Evolutionary conservation across 2,329 filamentous ascomycete species (phyloP).

Genomic region (Coniosporium tulheliwenetii): DNA sequence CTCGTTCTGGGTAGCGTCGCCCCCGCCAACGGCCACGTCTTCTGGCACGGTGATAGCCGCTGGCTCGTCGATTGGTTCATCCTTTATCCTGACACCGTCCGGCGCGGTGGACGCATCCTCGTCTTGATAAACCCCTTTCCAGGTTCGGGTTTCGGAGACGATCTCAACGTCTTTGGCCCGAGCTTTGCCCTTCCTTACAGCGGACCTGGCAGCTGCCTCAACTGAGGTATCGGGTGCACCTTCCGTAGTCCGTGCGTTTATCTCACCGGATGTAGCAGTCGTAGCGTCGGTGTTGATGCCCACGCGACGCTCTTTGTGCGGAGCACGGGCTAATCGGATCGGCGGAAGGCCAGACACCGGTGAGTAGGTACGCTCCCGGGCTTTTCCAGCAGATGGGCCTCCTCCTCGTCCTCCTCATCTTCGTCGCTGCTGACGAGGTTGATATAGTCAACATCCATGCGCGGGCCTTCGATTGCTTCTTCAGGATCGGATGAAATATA

Average conservation of each 20-base stretch:
- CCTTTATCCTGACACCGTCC: constrained; percentile 29
- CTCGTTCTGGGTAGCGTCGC: constrained; percentile 8
- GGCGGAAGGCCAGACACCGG: constrained; percentile 25
- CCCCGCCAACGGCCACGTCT: constrained; percentile 2
- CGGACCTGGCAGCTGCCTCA: background rate
- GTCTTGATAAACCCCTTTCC: constrained; percentile 28
- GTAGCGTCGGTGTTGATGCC: constrained; percentile 34
- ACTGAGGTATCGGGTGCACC: too few relatives aligned
- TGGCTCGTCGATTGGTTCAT: constrained; percentile 34
- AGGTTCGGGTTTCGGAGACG: constrained; percentile 22
- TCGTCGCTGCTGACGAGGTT: constrained; percentile 39
- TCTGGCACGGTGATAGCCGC: constrained; percentile 11
- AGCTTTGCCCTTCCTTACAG: constrained; percentile 19
- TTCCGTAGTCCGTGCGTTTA: too few relatives aligned
- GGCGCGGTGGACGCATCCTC: constrained; percentile 14
- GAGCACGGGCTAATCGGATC: constrained; percentile 38
- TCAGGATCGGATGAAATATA: constrained; percentile 35
- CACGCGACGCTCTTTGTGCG: constrained; percentile 37
- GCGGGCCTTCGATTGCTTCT: constrained; percentile 28
- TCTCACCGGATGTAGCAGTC: too few relatives aligned
- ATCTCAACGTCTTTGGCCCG: constrained; percentile 25
- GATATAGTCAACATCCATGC: constrained; percentile 42
- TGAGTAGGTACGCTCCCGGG: background rate
- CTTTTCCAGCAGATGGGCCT: constrained; percentile 3
- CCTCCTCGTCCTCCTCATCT: constrained; percentile 15